Evolutionary conservation across 1,139 yeast species (phyloP).

Genomic region (Scheffersomyces illinoinensis): DNA sequence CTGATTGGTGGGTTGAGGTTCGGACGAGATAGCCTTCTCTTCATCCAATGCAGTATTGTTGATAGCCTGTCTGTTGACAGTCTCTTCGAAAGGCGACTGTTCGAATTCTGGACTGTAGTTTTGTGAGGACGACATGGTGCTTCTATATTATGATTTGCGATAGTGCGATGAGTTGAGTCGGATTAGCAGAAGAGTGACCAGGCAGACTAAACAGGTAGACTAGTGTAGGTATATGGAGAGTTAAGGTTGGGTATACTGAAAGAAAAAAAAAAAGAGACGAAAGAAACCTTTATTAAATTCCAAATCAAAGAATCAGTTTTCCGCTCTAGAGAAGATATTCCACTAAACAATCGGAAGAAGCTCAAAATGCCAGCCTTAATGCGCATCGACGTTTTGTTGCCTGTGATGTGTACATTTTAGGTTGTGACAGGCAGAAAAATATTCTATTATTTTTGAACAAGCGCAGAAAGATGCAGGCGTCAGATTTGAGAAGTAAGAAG

Average conservation of each 20-base stretch:
- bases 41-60: not conserved
- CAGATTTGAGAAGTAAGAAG: not conserved
- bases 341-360: not conserved
- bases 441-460: not conserved
- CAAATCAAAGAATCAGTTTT: not conserved
- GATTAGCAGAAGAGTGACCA: not conserved
- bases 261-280: not conserved
- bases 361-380: not conserved
- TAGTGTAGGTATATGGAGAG: not conserved
- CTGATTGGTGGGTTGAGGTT: slow-evolving; percentile 7
- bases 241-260: not conserved
- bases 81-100: not conserved
- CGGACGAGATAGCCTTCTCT: not conserved
- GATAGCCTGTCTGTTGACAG: not conserved
- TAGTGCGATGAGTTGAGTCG: not conserved
- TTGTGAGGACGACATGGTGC: not conserved
- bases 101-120: not conserved
- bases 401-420: not conserved
- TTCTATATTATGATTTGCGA: not conserved
- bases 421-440: not conserved
- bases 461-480: not conserved
- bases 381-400: not conserved
- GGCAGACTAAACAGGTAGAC: not conserved
- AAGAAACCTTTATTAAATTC: not conserved
- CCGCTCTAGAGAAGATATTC: not conserved